Evolutionary conservation across 805 yeast genomes (phyloP), one percentile per base, ranked within the genome.

Genomic region (Candida ovalis): DNA sequence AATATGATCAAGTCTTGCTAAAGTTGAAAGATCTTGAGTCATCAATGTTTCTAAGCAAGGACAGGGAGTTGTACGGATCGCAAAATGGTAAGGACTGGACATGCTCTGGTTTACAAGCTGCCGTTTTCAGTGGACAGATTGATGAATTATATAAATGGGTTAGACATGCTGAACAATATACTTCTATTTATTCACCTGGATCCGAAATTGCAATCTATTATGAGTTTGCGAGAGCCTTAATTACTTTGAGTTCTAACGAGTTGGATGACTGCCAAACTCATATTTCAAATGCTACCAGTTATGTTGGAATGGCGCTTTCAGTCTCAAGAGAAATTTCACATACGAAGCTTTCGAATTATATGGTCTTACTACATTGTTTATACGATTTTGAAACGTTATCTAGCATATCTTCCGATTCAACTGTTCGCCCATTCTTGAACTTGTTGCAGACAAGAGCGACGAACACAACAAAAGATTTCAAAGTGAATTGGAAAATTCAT

Each of bases 31-130:
- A 62, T 2, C 53, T 64, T 52, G 71, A 53, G 27, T 45, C 49
- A 15, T 33, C 45, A 19, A 46, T 28, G 1, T 22, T 30, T 15
- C 12, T 30, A 15, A 30, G 17, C 17, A 15, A 18, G 12, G 38
- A 35, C 7, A n/a, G 17, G 12, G 22, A 18, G 6, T 7, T 35
- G 5, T 35, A 35, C 12, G 38, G 12, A 4, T 38, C 39, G 9
- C 42, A n/a, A 18, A 23, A 28, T 12, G 78, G 80, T 0, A 67
- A 72, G 21, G 85, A 80, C 3, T 83, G 88, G 84, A 67, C 82
- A 2, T 68, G 76, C 49, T 75, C 84, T 40, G 97, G 91, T 0
- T 66, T 89, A 2, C 87, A 86, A 50, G 85, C 96, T 0, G 79
- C 96, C 0, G 79, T 88, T 57, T 73, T 80, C 22, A 73, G 82